A percentile compares a stretch with the other conserved stretches of the same genome.
phyloP scores from a whole-genome alignment of 257 asterid species.

The Solanum bulbocastanum region DNA sequence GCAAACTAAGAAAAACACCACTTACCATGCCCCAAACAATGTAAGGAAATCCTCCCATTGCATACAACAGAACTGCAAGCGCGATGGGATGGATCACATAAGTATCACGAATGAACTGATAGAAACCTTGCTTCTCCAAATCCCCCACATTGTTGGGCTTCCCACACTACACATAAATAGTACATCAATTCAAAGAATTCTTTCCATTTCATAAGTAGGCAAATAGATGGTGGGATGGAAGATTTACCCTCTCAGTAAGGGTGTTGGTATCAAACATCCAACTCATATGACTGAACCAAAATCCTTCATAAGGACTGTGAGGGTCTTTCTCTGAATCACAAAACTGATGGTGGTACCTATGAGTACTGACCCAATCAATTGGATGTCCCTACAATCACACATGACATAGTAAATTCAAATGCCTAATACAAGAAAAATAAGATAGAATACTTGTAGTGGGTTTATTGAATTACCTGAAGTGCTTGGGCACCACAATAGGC shows the following conservation, averaged over 20 bases:
- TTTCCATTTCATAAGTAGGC: background rate
- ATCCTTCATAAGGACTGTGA: slow-evolving; percentile 75
- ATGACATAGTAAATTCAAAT: background rate
- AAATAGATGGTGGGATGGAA: background rate
- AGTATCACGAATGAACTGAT: slow-evolving; percentile 42
- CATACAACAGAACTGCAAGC: slow-evolving; percentile 48
- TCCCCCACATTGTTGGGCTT: slow-evolving; percentile 61
- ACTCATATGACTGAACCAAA: slow-evolving; percentile 79
- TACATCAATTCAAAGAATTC: background rate
- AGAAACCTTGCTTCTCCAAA: slow-evolving; percentile 61
- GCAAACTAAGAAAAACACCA: background rate
- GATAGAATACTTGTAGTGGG: background rate
- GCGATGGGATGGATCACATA: slow-evolving; percentile 49
- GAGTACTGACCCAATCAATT: slow-evolving; percentile 87
- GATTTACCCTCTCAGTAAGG: slow-evolving; percentile 35
- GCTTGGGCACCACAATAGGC: slow-evolving; percentile 86
- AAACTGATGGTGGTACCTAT: slow-evolving; percentile 75
- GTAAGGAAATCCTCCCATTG: slow-evolving; percentile 70
- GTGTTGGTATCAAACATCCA: slow-evolving; percentile 58
- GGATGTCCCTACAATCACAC: slow-evolving; percentile 50
- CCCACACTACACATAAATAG: slow-evolving; percentile 37
- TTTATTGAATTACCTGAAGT: slow-evolving; percentile 44
- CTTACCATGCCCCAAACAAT: slow-evolving; percentile 85
- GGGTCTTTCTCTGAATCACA: slow-evolving; percentile 74
- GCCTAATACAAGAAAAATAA: background rate